Percentiles rank a stretch among this genome's conserved stretches.
Conservation (phyloP, 208 protist genomes). For the Acanthamoeba pearcei region DNA sequence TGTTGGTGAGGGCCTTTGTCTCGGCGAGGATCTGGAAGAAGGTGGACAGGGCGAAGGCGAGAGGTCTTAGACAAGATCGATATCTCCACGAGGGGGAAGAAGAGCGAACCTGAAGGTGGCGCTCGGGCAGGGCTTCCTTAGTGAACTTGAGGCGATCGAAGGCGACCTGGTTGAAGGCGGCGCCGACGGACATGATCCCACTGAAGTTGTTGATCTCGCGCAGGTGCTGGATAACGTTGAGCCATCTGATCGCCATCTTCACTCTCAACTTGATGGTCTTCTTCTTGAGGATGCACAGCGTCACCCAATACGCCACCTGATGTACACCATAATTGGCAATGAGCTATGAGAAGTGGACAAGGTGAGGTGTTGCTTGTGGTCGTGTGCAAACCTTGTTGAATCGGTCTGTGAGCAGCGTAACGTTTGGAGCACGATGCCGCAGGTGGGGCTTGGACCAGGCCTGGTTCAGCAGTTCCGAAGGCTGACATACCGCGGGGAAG, state of each 20-base stretch:
- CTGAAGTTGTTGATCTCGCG: slow-evolving; percentile 79
- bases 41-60: background rate
- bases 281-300: background rate
- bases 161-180: slow-evolving; percentile 52
- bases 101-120: background rate
- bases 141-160: slow-evolving; percentile 74
- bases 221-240: slow-evolving; percentile 75
- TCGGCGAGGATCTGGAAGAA: background rate
- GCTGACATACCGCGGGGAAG: background rate
- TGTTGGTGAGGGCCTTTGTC: background rate
- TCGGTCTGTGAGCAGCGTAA: background rate
- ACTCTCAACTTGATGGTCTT: slow-evolving; percentile 17
- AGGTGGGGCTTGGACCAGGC: slow-evolving; percentile 70
- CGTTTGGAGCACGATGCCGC: background rate
- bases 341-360: too few species aligned
- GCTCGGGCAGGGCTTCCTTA: slow-evolving; percentile 32
- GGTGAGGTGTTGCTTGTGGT: too few species aligned
- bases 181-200: slow-evolving; percentile 67
- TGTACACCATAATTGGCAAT: too few species aligned
- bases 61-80: background rate
- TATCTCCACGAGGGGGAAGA: background rate
- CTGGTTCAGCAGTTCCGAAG: slow-evolving; percentile 63
- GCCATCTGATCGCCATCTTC: slow-evolving; percentile 36
- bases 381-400: slow-evolving; percentile 53
- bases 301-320: slow-evolving; percentile 16